Evolutionary conservation across 331 rosid species (phyloP).

Genomic region (Telfairia occidentalis): DNA sequence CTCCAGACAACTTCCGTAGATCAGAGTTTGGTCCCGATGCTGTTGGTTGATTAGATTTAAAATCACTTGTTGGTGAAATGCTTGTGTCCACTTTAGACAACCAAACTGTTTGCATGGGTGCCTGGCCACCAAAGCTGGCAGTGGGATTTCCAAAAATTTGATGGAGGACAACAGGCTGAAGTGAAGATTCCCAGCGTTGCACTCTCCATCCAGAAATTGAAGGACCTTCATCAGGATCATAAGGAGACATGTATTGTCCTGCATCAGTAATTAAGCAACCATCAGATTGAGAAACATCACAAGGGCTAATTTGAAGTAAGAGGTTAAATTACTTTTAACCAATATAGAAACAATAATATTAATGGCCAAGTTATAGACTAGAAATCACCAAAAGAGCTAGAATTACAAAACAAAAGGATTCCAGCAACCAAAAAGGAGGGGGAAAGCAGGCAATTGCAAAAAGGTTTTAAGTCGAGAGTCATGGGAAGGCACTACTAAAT

Average conservation of each 20-base stretch:
- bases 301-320: background rate
- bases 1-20: slow-evolving; percentile 36
- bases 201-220: slow-evolving; percentile 96
- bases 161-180: slow-evolving; percentile 78
- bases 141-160: slow-evolving; percentile 88
- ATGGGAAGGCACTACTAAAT: background rate
- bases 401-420: background rate
- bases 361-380: background rate
- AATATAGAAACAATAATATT: background rate
- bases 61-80: slow-evolving; percentile 75
- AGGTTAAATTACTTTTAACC: background rate
- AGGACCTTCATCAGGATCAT: slow-evolving; percentile 92
- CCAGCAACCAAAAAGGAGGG: background rate
- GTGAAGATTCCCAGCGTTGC: slow-evolving; percentile 95
- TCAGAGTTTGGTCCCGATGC: slow-evolving; percentile 36
- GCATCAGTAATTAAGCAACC: slow-evolving; percentile 20
- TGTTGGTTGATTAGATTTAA: slow-evolving; percentile 52
- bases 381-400: background rate
- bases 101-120: slow-evolving; percentile 94
- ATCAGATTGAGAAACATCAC: background rate
- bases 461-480: background rate
- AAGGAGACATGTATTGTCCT: slow-evolving; percentile 97
- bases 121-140: slow-evolving; percentile 76
- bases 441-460: background rate
- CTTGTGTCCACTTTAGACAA: slow-evolving; percentile 73